phyloP scores from a whole-genome alignment of 2,329 filamentous ascomycete species.

The Penicillium sp. region DNA sequence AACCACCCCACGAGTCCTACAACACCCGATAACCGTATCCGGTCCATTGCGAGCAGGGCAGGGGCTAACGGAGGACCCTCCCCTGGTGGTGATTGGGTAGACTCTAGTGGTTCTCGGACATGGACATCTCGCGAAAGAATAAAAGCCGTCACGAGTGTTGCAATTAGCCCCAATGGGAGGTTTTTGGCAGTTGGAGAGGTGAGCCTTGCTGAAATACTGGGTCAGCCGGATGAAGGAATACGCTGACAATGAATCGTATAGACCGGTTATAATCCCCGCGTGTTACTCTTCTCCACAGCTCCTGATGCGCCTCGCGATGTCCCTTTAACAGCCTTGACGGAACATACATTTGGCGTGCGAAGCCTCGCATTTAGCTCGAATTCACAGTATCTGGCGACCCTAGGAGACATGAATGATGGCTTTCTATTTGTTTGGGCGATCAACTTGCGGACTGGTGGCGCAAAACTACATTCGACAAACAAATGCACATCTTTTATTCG shows the following conservation, averaged over 20 bases:
- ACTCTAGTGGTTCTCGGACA: constrained; percentile 62
- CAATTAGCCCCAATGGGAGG: constrained; percentile 79
- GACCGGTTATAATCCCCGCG: constrained; percentile 87
- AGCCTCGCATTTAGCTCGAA: constrained; percentile 87
- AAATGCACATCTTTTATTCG: constrained; percentile 85
- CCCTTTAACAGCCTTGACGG: constrained; percentile 78
- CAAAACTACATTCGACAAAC: constrained; percentile 79
- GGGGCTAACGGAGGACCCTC: constrained; percentile 44
- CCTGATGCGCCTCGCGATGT: constrained; percentile 73
- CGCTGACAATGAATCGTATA: constrained; percentile 23
- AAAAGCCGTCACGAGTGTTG: constrained; percentile 88
- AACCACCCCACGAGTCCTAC: constrained; percentile 53
- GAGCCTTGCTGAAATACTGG: constrained; percentile 20
- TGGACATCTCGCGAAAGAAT: constrained; percentile 90
- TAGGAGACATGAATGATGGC: constrained; percentile 86
- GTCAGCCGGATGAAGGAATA: neutral
- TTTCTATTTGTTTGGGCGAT: constrained; percentile 90
- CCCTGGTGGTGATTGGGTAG: constrained; percentile 51
- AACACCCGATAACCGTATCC: constrained; percentile 55
- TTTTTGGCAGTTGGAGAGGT: constrained; percentile 88
- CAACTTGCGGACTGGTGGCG: constrained; percentile 74
- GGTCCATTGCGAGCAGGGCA: constrained; percentile 54
- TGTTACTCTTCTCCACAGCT: constrained; percentile 79
- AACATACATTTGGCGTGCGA: constrained; percentile 86
- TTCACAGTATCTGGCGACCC: constrained; percentile 78